Base-by-base conservation (phyloP, 2,329 filamentous ascomycete genomes). In the Fonsecaea pugnacius region DNA sequence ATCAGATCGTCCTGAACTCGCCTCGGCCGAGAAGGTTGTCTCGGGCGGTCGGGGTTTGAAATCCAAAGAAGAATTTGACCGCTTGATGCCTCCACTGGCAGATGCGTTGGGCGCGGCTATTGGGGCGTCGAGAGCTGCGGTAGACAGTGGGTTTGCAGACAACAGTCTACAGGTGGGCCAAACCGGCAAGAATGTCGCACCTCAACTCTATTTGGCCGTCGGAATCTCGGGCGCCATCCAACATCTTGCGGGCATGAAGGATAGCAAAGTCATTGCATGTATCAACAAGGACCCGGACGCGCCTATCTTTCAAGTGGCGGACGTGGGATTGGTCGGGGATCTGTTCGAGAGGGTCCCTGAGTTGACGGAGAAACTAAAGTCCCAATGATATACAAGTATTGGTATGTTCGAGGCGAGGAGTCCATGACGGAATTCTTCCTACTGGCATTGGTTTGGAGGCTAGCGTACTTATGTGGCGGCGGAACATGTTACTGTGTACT, bases 221-320 rank as follows among this genome's bases (percentile, higher is more conserved):
- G 95, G 95, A 74, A 98, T 99, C 72, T 96, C 92, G 8, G 95
- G 95, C 60, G 95, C 95, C 24, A 99, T 99, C 72, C 95, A 99
- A 81, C 95, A 99, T 83, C 79, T 99, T 79, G 95, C 95, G 35
- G 95, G 95, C 75, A 99, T 99, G 95, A 99, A 99, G 85, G 95
- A 99, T 76, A 97, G 92, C 83, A 99, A 99, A 83, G 95, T 99
- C 64, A 99, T 99, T 80, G 95, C 94, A 24, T 92, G 92, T 14
- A 98, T 99, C 75, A 99, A 99, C 84, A 99, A 99, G 83, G 95
- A 99, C 75, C 83, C 88, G 4, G 95, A 99, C 78, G 95, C 95
- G 63, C 95, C 95, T 33, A 99, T 99, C 72, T 99, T 99, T 84
- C 95, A 99, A 80, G 88, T 99, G 64, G 95, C 95, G 4, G 95